Evolutionary conservation across 2,329 filamentous ascomycete species (phyloP).

Genomic region (Beauveria medogensis): DNA sequence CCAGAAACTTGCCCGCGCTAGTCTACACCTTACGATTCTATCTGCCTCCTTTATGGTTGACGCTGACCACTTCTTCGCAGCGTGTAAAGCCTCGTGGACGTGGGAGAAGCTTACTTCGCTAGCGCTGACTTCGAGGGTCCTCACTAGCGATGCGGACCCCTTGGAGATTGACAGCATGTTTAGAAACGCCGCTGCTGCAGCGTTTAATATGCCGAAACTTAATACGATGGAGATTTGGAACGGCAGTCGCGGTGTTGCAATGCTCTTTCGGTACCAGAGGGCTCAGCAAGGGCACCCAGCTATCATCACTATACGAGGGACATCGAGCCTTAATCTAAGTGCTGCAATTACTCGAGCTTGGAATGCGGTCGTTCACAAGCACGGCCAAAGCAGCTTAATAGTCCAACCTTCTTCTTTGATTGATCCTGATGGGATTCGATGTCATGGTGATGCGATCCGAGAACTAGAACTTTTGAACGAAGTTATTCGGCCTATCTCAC

Average conservation of each 20-base stretch:
- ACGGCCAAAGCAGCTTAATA: conserved; percentile 14
- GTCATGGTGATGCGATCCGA: conserved; percentile 20
- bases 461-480: conserved; percentile 16
- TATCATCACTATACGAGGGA: conserved; percentile 19
- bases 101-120: conserved; percentile 25
- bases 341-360: conserved; percentile 16
- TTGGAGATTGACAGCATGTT: conserved; percentile 20
- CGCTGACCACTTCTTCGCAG: conserved; percentile 24
- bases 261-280: conserved; percentile 18
- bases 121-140: conserved; percentile 23
- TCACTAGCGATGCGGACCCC: conserved; percentile 16
- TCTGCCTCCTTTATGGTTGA: conserved; percentile 26
- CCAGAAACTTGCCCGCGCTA: conserved; percentile 22
- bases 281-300: conserved; percentile 14
- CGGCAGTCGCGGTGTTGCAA: conserved; percentile 18
- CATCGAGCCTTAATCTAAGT: conserved; percentile 15
- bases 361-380: conserved; percentile 17
- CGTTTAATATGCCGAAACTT: conserved; percentile 23
- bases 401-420: conserved; percentile 14
- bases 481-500: conserved; percentile 12
- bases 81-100: conserved; percentile 16
- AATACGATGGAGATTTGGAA: conserved; percentile 27
- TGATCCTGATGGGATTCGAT: conserved; percentile 12
- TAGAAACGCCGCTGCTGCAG: conserved; percentile 17
- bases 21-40: conserved; percentile 21